These are phyloP conservation scores for Ceratocystis smalleyi DNA, from an alignment of 2,329 filamentous ascomycete genomes.

Conservation along the genomic window DNA sequence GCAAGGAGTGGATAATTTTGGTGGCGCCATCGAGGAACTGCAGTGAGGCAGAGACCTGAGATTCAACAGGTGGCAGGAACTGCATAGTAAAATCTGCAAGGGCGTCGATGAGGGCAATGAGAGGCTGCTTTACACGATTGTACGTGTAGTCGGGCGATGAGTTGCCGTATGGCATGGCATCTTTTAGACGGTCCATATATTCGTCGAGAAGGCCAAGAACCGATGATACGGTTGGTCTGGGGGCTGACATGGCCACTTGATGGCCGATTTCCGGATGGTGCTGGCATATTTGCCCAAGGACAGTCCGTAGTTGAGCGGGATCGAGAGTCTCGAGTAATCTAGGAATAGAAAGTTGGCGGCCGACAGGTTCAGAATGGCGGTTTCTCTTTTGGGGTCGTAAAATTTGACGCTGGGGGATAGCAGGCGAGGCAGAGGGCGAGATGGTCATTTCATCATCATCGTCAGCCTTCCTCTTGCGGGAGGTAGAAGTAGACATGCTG, in stretches of 20 bases:
- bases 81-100: slow-evolving; percentile 89
- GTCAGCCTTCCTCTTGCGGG: slow-evolving; percentile 73
- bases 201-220: slow-evolving; percentile 65
- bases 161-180: slow-evolving; percentile 73
- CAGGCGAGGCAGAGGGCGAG: slow-evolving; percentile 71
- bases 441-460: slow-evolving; percentile 83
- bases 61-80: slow-evolving; percentile 82
- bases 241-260: slow-evolving; percentile 70
- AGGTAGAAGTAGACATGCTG: slow-evolving; percentile 30
- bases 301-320: slow-evolving; percentile 63
- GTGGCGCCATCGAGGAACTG: slow-evolving; percentile 82
- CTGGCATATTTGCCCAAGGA: slow-evolving; percentile 84
- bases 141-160: slow-evolving; percentile 85
- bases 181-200: slow-evolving; percentile 65
- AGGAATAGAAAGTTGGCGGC: slow-evolving; percentile 39
- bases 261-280: slow-evolving; percentile 71
- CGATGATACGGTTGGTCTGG: slow-evolving; percentile 68
- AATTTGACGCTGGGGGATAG: slow-evolving; percentile 52
- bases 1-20: slow-evolving; percentile 73
- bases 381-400: slow-evolving; percentile 49
- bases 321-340: slow-evolving; percentile 91
- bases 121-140: slow-evolving; percentile 71
- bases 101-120: slow-evolving; percentile 70
- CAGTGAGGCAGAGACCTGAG: slow-evolving; percentile 66
- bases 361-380: slow-evolving; percentile 47